Conservation (phyloP, 2,329 filamentous ascomycete genomes). For the Colletotrichum sidae region DNA sequence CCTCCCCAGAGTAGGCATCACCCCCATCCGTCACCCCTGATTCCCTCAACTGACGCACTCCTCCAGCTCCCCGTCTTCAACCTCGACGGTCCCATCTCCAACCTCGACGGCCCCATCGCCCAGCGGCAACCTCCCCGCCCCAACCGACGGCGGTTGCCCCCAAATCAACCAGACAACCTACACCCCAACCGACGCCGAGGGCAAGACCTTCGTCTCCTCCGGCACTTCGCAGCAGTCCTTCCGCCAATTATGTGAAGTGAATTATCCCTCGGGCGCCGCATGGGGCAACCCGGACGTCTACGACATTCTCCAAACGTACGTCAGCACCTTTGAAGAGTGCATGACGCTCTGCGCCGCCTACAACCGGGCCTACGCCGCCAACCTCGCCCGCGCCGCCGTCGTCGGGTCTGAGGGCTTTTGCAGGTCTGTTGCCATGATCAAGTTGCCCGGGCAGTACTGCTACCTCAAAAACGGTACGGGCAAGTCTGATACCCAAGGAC, state of each 20-base stretch:
- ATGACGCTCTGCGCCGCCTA: constrained; percentile 38
- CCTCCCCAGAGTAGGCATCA: constrained; percentile 3
- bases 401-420: constrained; percentile 27
- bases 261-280: constrained; percentile 33
- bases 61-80: background rate
- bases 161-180: constrained; percentile 36
- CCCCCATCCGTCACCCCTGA: too few relatives aligned
- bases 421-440: constrained; percentile 38
- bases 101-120: background rate
- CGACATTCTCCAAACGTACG: constrained; percentile 40
- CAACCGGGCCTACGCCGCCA: constrained; percentile 26
- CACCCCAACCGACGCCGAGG: constrained; percentile 32
- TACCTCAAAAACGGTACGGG: constrained; percentile 41
- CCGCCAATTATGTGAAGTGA: constrained; percentile 37
- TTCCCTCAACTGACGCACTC: background rate
- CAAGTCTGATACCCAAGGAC: constrained; percentile 30
- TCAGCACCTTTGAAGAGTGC: constrained; percentile 39
- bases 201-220: constrained; percentile 3
- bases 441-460: constrained; percentile 38
- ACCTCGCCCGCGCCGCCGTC: constrained; percentile 10
- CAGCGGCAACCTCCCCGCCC: constrained; percentile 29
- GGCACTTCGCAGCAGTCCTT: constrained; percentile 28
- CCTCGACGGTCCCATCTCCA: background rate
- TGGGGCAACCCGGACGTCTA: constrained; percentile 37
- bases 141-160: constrained; percentile 39